Evolutionary conservation across 257 asterid genomes (phyloP).

Genomic region (Scutellaria galericulata): DNA sequence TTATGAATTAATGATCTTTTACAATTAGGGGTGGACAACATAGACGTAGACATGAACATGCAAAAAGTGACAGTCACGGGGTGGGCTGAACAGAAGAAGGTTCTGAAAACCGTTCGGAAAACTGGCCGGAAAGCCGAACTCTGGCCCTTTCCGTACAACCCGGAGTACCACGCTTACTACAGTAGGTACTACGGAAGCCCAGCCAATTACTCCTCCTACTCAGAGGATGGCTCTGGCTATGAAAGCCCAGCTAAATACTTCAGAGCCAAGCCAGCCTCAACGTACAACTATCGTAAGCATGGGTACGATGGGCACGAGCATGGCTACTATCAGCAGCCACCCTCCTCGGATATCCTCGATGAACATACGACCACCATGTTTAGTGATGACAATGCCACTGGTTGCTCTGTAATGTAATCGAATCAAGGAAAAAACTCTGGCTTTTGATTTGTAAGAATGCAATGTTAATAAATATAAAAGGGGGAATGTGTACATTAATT

Average conservation of each 20-base stretch:
- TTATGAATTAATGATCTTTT: not conserved
- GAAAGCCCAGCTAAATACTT: slow-evolving; percentile 17
- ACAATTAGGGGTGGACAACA: slow-evolving; percentile 57
- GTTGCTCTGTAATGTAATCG: slow-evolving; percentile 71
- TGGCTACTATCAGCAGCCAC: slow-evolving; percentile 64
- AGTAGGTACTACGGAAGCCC: slow-evolving; percentile 50
- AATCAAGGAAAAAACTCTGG: not conserved
- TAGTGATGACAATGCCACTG: slow-evolving; percentile 72
- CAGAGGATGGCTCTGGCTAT: not conserved
- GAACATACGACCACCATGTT: slow-evolving; percentile 54
- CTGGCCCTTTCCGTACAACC: slow-evolving; percentile 83
- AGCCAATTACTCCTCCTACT: slow-evolving; percentile 9
- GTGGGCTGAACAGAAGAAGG: slow-evolving; percentile 59
- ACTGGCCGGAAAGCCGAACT: slow-evolving; percentile 67
- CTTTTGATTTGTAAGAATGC: not conserved
- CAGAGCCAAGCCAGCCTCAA: slow-evolving; percentile 40
- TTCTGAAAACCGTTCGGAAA: slow-evolving; percentile 61
- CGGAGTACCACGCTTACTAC: slow-evolving; percentile 58
- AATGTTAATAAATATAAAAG: too few species aligned
- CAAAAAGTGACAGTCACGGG: slow-evolving; percentile 80
- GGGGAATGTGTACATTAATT: not conserved
- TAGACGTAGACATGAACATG: slow-evolving; percentile 69
- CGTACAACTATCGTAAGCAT: slow-evolving; percentile 61
- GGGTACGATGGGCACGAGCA: slow-evolving; percentile 64
- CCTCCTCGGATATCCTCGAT: slow-evolving; percentile 42